These are phyloP conservation scores for Schizopora paradoxa DNA, from an alignment of 1,284 basidiomycete species.

Conservation along the genomic window DNA sequence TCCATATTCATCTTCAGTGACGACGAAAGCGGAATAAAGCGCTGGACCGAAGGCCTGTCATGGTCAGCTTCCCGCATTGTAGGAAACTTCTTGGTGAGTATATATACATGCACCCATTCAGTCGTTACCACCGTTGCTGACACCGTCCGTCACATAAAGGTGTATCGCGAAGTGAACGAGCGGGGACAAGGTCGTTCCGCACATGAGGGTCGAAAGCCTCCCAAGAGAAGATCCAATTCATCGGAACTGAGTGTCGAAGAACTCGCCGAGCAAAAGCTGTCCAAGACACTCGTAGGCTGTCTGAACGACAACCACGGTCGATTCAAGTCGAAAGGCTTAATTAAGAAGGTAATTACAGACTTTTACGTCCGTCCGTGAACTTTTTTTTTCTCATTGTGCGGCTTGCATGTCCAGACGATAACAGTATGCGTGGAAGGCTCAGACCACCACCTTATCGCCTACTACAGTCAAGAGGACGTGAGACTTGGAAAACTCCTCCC, in stretches of 20 bases:
- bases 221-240: constrained; percentile 13
- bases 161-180: constrained; percentile 71
- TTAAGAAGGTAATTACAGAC: constrained; percentile 54
- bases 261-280: constrained; percentile 23
- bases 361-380: constrained; percentile 1
- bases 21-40: constrained; percentile 77
- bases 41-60: constrained; percentile 78
- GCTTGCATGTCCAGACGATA: constrained; percentile 54
- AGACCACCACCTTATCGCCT: constrained; percentile 75
- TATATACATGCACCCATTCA: constrained; percentile 1
- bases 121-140: neutral
- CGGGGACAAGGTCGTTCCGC: constrained; percentile 43
- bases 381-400: constrained; percentile 7
- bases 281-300: constrained; percentile 31
- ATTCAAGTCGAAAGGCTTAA: constrained; percentile 65
- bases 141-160: constrained; percentile 40
- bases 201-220: constrained; percentile 11
- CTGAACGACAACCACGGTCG: constrained; percentile 48
- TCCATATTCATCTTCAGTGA: constrained; percentile 80
- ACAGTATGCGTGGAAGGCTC: constrained; percentile 71
- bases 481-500: constrained; percentile 56
- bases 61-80: constrained; percentile 82
- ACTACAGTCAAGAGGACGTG: constrained; percentile 75
- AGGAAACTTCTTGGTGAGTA: constrained; percentile 72
- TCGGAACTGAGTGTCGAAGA: constrained; percentile 15